phyloP scores from a whole-genome alignment of 805 yeast genomes.

The Teunomyces gatunensis region DNA sequence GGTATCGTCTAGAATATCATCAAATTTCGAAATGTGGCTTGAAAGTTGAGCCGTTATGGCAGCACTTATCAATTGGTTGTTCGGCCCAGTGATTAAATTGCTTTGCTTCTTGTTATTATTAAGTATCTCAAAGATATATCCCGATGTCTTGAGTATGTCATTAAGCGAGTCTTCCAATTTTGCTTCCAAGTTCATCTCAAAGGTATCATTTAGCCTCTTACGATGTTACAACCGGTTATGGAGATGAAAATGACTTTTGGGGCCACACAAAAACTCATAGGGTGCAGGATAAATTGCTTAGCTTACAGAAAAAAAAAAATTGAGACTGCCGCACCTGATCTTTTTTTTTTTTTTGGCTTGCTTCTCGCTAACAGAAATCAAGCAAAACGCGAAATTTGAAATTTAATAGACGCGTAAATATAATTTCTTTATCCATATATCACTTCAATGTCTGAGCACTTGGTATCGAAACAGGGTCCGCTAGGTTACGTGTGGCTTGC shows the following conservation, averaged over 20 bases:
- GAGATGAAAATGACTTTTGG: background rate
- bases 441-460: slow-evolving; percentile 9
- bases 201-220: background rate
- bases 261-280: background rate
- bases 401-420: slow-evolving; percentile 1
- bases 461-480: slow-evolving; percentile 69
- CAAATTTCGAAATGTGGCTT: slow-evolving; percentile 34
- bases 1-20: slow-evolving; percentile 43
- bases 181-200: slow-evolving; percentile 38
- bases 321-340: background rate
- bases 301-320: background rate
- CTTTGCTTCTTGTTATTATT: slow-evolving; percentile 40
- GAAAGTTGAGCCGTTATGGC: slow-evolving; percentile 35
- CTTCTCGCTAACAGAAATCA: too few relatives aligned
- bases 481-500: slow-evolving; percentile 91
- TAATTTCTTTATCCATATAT: background rate
- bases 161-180: slow-evolving; percentile 39
- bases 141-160: slow-evolving; percentile 40
- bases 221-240: background rate
- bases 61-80: slow-evolving; percentile 39
- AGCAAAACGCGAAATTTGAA: background rate
- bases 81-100: slow-evolving; percentile 40
- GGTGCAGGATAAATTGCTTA: background rate
- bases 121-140: slow-evolving; percentile 43
- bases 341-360: too few relatives aligned